phyloP scores from a whole-genome alignment of 2,329 filamentous ascomycete genomes.

The Ophiostoma australiae region DNA sequence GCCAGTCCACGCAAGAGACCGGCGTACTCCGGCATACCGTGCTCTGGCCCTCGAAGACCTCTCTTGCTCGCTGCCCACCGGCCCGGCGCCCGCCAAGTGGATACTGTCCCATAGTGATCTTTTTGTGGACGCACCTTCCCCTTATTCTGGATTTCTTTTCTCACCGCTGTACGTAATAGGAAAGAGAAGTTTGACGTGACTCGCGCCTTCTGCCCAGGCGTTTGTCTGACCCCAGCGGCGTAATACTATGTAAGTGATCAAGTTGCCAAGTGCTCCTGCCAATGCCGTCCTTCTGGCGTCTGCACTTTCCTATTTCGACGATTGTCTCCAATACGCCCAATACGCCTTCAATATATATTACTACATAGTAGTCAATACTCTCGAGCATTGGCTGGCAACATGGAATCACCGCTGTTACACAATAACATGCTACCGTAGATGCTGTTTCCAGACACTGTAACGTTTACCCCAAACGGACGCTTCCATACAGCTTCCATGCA shows the following conservation, averaged over 20 bases:
- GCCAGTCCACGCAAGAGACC: neutral
- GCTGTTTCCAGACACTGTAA: no score
- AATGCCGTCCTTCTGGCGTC: neutral
- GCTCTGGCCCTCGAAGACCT: neutral
- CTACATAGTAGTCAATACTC: neutral
- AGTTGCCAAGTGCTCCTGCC: neutral
- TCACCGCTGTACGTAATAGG: constrained; percentile 14
- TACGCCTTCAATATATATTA: neutral
- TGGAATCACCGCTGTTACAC: neutral
- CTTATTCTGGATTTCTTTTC: neutral
- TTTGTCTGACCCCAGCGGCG: neutral
- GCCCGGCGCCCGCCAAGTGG: neutral
- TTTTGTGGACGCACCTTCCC: neutral
- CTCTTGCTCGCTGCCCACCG: neutral
- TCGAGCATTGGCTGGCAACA: neutral
- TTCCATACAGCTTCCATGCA: neutral
- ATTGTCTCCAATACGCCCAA: neutral
- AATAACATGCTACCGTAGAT: no score
- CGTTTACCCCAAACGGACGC: neutral
- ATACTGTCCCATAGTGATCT: no score
- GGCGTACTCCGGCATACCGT: neutral
- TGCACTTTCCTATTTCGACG: constrained; percentile 4
- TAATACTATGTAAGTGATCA: no score
- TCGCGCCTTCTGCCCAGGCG: neutral
- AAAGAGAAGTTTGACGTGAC: neutral